Evolutionary conservation across 2,329 filamentous ascomycete genomes (phyloP).

Genomic region (Fusarium sp.): DNA sequence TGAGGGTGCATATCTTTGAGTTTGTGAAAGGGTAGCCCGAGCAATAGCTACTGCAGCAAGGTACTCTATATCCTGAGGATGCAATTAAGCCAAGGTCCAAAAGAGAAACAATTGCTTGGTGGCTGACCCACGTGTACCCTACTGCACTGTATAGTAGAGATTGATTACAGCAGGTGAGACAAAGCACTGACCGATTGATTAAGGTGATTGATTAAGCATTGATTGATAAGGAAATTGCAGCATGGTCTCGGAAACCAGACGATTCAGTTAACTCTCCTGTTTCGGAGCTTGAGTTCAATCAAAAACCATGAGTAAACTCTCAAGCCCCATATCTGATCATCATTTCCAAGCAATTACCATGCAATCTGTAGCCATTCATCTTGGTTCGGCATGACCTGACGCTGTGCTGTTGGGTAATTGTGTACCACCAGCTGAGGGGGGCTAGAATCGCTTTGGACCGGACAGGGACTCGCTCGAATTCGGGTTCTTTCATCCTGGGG

Average conservation of each 20-base stretch:
- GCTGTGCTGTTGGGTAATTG: neutral
- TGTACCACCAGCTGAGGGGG: neutral
- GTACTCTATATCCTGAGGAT: too few species aligned
- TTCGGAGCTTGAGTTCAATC: conserved; percentile 16
- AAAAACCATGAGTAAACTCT: neutral
- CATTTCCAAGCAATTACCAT: conserved; percentile 20
- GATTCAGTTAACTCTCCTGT: conserved; percentile 7
- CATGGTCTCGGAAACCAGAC: neutral
- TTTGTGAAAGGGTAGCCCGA: conserved; percentile 11
- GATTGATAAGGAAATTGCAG: conserved; percentile 40
- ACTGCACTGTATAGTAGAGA: conserved; percentile 9
- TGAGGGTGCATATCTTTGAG: neutral
- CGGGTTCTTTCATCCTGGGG: conserved; percentile 17
- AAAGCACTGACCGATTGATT: conserved; percentile 36
- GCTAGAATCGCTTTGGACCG: conserved; percentile 16
- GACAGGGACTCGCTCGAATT: conserved; percentile 27
- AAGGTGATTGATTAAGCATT: conserved; percentile 37
- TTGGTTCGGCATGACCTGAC: neutral
- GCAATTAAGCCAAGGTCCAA: neutral
- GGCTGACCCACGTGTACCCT: conserved; percentile 16
- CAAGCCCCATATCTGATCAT: conserved; percentile 22
- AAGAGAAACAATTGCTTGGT: conserved; percentile 5
- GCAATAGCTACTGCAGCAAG: neutral
- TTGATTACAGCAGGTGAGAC: conserved; percentile 29
- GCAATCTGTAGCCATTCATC: neutral